Evolutionary conservation across 768 basidiomycete species (phyloP).

Genomic region (Pisolithus tinctorius): DNA sequence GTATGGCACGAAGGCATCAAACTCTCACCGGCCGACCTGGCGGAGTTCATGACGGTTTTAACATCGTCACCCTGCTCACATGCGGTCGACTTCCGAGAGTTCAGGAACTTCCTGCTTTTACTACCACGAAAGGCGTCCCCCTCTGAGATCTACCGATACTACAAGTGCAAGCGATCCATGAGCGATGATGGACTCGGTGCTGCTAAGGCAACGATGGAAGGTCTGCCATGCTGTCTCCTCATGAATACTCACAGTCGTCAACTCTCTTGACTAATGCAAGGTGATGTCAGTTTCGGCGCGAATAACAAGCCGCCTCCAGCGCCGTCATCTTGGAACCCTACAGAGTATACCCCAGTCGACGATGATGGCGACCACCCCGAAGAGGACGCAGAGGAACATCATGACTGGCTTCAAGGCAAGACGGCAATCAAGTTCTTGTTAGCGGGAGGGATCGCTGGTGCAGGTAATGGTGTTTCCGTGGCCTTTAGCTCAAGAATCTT

Average conservation of each 20-base stretch:
- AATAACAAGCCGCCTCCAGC: slow-evolving; percentile 55
- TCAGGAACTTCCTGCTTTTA: slow-evolving; percentile 84
- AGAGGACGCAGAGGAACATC: slow-evolving; percentile 56
- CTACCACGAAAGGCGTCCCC: slow-evolving; percentile 77
- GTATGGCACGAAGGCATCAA: slow-evolving; percentile 50
- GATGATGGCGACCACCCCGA: slow-evolving; percentile 34
- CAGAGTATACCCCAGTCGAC: slow-evolving; percentile 14
- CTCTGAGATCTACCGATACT: slow-evolving; percentile 81
- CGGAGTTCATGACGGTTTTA: slow-evolving; percentile 77
- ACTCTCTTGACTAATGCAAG: slow-evolving; percentile 35
- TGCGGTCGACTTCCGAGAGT: slow-evolving; percentile 74
- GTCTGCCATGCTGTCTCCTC: slow-evolving; percentile 33
- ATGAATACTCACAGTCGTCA: slow-evolving; percentile 12
- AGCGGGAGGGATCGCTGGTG: slow-evolving; percentile 93
- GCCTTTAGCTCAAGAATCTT: slow-evolving; percentile 3
- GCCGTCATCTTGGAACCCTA: slow-evolving; percentile 9
- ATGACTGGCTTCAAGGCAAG: slow-evolving; percentile 55
- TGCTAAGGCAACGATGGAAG: slow-evolving; percentile 85
- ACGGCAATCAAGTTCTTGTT: slow-evolving; percentile 84
- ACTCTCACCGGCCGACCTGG: slow-evolving; percentile 59
- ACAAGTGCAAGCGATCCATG: slow-evolving; percentile 60
- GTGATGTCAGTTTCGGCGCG: slow-evolving; percentile 73
- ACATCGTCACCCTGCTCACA: slow-evolving; percentile 65
- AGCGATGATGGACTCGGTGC: slow-evolving; percentile 73
- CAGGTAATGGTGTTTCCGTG: slow-evolving; percentile 47